Conservation (phyloP, 192 early-diverging fungal genomes). For the Oehlia diaphana region DNA sequence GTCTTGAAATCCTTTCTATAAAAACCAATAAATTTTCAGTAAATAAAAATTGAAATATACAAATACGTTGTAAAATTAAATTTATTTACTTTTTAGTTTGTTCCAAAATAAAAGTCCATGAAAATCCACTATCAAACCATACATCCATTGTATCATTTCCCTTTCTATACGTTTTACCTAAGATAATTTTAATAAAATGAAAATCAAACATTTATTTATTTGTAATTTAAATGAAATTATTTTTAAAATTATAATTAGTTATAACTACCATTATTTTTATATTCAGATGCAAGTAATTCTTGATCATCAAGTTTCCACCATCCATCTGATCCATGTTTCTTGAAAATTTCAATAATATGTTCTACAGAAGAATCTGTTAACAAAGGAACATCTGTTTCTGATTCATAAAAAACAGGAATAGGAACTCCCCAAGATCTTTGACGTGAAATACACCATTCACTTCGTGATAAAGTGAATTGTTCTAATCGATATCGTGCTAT, state of each 20-base stretch:
- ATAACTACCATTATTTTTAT: conserved; percentile 48
- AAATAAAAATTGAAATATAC: neutral
- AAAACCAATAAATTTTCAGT: too few species aligned
- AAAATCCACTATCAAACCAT: conserved; percentile 83
- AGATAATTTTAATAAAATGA: too few species aligned
- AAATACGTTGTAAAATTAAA: neutral
- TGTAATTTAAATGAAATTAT: neutral
- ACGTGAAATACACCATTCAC: conserved; percentile 84
- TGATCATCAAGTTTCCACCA: conserved; percentile 74
- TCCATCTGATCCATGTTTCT: conserved; percentile 58
- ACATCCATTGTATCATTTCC: conserved; percentile 87
- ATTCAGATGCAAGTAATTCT: conserved; percentile 59
- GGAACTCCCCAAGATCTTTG: conserved; percentile 84
- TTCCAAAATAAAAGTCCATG: conserved; percentile 67
- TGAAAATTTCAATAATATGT: conserved; percentile 63
- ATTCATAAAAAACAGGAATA: conserved; percentile 74
- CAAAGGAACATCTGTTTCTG: conserved; percentile 59
- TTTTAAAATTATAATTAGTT: neutral
- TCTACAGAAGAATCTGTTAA: conserved; percentile 63
- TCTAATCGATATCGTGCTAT: conserved; percentile 50
- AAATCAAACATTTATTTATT: too few species aligned
- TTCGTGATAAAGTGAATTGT: conserved; percentile 65
- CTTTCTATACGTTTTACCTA: conserved; percentile 42
- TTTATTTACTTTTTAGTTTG: conserved; percentile 33
- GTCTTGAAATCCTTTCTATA: conserved; percentile 33